Evolutionary conservation across 768 basidiomycete genomes (phyloP), one percentile per base, ranked within the genome.

Genomic region (Antrodiella citrinella): DNA sequence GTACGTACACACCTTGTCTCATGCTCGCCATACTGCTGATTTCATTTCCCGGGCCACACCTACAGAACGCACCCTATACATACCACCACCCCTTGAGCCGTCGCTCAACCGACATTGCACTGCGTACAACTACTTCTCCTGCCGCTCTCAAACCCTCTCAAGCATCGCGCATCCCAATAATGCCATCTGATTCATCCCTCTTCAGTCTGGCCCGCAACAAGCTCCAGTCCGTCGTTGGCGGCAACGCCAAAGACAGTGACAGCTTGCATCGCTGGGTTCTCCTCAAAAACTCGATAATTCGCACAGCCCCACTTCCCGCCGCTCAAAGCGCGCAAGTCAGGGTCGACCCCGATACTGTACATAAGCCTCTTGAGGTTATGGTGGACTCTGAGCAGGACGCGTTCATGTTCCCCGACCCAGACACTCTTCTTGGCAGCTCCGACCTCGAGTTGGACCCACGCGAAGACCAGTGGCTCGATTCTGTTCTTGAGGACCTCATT

Each of bases 191-290:
- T 59, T 62, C 69, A 51, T 74, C 71, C 61, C 69, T 89, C 50
- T 81, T 75, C 57, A 66, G 74, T 54, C 70, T 86, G 67, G 81
- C 86, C 66, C 84, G 80, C 62, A 75, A 72, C 69, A 89, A 91
- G 74, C 74, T 91, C 70, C 79, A 82, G 56, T 65, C 75, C 56
- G 83, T 79, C 61, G 64, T 77, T 59, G 74, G 74, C 50, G 67
- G 70, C 63, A 65, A 72, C 57, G 57, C 57, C 57, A 81, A 77
- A 69, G 84, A 86, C 70, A 78, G 68, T 56, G 75, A 76, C 72
- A 86, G 80, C 69, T 77, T 91, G 70, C 86, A 87, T 62, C 86
- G 87, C 63, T 89, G 85, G 86, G 88, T 91, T 47, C 74, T 91
- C 51, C 76, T 91, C 63, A 90, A 90, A 83, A 91, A 91, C 65